Evolutionary conservation across 306 rosid genomes (phyloP), one percentile per base, ranked within the genome.

Genomic region (Senna siamea): DNA sequence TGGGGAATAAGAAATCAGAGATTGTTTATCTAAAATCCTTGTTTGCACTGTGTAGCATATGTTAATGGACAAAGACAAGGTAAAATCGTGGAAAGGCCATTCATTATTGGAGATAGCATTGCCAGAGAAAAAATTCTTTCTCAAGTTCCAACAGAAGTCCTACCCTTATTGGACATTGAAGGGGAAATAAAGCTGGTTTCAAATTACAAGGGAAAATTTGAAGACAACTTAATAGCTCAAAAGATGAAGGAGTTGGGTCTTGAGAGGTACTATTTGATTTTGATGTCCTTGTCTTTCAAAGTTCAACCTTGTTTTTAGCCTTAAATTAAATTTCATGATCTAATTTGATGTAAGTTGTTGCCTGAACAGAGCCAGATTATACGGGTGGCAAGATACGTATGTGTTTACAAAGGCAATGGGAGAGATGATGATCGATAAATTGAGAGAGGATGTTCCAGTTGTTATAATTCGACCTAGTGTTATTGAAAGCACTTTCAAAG

Each of bases 401-500:
- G 99, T 88, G 76, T 94, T 94, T 82, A 94, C 98, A 34, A 94
- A 94, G 81, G 97, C 99, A 20, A 94, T 92, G 97, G 99, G 99
- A 66, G 99, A 94, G 78, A 94, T 94, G 99, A 74, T 87, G 89
- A 87, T 94, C 7, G 92, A 92, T 75, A 80, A 82, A 20, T 56
- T 92, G 88, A 92, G 96, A 76, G 97, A 84, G 38, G 97, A 89
- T 30, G 14, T 87, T 67, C 99, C 99, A 0, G 90, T 92, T 47
- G 93, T 92, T 59, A 86, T 94, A 53, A 87, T 94, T 54, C 41
- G 97, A 56, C 99, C 99, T 2, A 94, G 99, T 55, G 96, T 94
- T n/a, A 92, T 94, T 43, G 99, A 94, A 28, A 94, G 99, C 83
- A 94, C 97, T 84, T 83, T 73, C 76, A 89, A 74, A 75, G 90